Evolutionary conservation across 2,329 filamentous ascomycete genomes (phyloP).

Genomic region (Chrysosporium queenslandicum): DNA sequence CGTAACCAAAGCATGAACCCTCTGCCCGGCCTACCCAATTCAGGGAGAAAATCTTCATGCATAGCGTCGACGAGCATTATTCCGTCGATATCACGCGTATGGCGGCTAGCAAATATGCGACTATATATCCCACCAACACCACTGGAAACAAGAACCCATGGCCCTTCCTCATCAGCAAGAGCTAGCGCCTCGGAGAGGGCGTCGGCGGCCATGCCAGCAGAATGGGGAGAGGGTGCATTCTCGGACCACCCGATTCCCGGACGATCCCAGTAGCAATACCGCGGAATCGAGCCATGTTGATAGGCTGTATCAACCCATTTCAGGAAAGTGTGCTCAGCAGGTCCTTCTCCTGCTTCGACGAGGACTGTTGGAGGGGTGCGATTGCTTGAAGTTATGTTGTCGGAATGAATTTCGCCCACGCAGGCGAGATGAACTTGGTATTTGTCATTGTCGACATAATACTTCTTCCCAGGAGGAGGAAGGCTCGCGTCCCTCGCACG

Average conservation of each 20-base stretch:
- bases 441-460: slow-evolving; percentile 71
- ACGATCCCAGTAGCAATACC: slow-evolving; percentile 93
- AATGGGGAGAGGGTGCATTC: slow-evolving; percentile 85
- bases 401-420: slow-evolving; percentile 50
- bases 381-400: slow-evolving; percentile 38
- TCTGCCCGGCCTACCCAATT: slow-evolving; percentile 55
- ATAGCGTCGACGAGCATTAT: slow-evolving; percentile 78
- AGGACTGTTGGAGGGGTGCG: slow-evolving; percentile 65
- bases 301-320: slow-evolving; percentile 67
- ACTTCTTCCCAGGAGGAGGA: slow-evolving; percentile 60
- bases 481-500: slow-evolving; percentile 70
- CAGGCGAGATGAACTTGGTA: slow-evolving; percentile 84
- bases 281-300: slow-evolving; percentile 67
- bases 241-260: slow-evolving; percentile 84
- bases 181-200: slow-evolving; percentile 78
- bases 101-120: slow-evolving; percentile 79
- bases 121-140: slow-evolving; percentile 82
- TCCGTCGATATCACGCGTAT: slow-evolving; percentile 63
- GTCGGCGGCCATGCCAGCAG: slow-evolving; percentile 84
- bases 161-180: slow-evolving; percentile 68
- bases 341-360: slow-evolving; percentile 70
- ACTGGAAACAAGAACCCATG: slow-evolving; percentile 79
- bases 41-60: slow-evolving; percentile 69
- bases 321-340: slow-evolving; percentile 70
- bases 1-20: slow-evolving; percentile 82